These are phyloP conservation scores for Leccinum solheimii DNA, from an alignment of 1,284 basidiomycete genomes.

Conservation along the genomic window DNA sequence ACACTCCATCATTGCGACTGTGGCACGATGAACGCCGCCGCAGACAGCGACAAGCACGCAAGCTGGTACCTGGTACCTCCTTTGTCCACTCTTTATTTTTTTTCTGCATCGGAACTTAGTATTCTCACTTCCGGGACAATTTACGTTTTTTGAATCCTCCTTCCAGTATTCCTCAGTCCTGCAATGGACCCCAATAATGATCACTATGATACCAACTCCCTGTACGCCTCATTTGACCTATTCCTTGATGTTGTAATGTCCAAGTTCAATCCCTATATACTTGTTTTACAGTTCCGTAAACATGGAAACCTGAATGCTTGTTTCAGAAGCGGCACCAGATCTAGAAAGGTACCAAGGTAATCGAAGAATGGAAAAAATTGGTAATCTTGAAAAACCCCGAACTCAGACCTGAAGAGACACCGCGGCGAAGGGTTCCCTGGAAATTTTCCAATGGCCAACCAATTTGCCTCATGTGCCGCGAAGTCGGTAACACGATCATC, in stretches of 20 bases:
- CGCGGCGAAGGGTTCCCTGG: constrained; percentile 27
- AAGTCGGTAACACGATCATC: constrained; percentile 26
- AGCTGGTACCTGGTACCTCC: background rate
- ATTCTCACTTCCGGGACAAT: constrained; percentile 10
- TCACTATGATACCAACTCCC: constrained; percentile 11
- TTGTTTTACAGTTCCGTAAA: constrained; percentile 2
- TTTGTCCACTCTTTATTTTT: constrained; percentile 2
- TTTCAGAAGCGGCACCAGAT: constrained; percentile 14
- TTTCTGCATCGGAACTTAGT: constrained; percentile 7
- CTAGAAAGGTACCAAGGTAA: constrained; percentile 17
- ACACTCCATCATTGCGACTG: constrained; percentile 26
- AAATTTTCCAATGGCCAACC: constrained; percentile 12
- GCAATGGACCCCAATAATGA: constrained; percentile 25
- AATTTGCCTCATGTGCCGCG: constrained; percentile 9
- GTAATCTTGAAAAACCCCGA: constrained; percentile 21
- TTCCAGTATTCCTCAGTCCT: constrained; percentile 10
- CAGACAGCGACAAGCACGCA: constrained; percentile 17
- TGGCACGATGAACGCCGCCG: constrained; percentile 29
- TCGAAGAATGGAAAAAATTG: constrained; percentile 25
- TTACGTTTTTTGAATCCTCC: constrained; percentile 16
- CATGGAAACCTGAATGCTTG: constrained; percentile 2
- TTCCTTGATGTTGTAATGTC: constrained; percentile 25
- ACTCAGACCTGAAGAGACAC: constrained; percentile 25
- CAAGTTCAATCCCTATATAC: constrained; percentile 15
- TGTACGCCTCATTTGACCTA: constrained; percentile 9